Conservation (phyloP, 768 basidiomycete species). For the Saitozyma podzolica region DNA sequence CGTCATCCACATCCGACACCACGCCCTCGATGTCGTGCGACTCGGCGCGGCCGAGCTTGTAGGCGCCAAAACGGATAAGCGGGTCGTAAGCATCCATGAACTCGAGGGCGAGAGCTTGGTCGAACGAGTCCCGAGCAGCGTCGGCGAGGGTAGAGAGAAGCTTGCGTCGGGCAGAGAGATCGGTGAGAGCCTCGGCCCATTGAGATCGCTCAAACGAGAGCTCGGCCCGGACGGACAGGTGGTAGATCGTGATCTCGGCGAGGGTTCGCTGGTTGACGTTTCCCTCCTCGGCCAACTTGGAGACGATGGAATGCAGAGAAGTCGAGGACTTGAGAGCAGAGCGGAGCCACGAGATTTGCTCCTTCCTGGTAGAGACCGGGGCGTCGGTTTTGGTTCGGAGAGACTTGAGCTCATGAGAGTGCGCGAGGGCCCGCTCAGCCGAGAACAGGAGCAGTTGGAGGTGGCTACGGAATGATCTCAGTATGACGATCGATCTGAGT, state of each 20-base stretch:
- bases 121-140: conserved; percentile 63
- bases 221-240: conserved; percentile 76
- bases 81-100: conserved; percentile 86
- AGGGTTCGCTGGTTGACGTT: conserved; percentile 61
- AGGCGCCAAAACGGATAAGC: conserved; percentile 87
- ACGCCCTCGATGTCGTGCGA: conserved; percentile 61
- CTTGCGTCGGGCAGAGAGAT: conserved; percentile 73
- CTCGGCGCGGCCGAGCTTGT: conserved; percentile 73
- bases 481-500: neutral
- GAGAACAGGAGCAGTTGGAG: conserved; percentile 78
- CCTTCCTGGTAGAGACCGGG: conserved; percentile 18
- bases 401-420: conserved; percentile 72
- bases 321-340: conserved; percentile 36
- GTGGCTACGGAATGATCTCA: conserved; percentile 21
- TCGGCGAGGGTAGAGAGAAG: conserved; percentile 57
- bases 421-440: conserved; percentile 87
- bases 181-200: conserved; percentile 67
- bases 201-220: conserved; percentile 74
- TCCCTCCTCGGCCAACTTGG: conserved; percentile 69
- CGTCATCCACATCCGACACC: conserved; percentile 44
- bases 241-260: conserved; percentile 73
- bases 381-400: conserved; percentile 58
- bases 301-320: conserved; percentile 55
- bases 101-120: conserved; percentile 80
- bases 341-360: conserved; percentile 48